Evolutionary conservation across 805 yeast species (phyloP), one percentile per base, ranked within the genome.

Genomic region (Pichia nakasei): DNA sequence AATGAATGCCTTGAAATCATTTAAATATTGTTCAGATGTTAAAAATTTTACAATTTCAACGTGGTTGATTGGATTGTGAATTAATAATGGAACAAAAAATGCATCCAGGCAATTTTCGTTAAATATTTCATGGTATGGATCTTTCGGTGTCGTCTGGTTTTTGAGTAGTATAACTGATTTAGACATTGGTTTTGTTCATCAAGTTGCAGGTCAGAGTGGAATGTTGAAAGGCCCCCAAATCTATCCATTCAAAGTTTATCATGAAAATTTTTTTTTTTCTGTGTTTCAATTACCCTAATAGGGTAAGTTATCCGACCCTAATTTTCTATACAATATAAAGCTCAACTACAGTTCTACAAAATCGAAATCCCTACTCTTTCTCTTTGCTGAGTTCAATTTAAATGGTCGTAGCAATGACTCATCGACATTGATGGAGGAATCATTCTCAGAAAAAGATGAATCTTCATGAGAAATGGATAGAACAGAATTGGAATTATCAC

Each of bases 11-110:
- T 72, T 69, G 24, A 69, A 65, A 0, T 61, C 52, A 1, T 53
- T 38, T 1, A 73, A 47, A 48, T 75, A 78, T 9, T 63, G 66
- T 0, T 56, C 54, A 5, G 77, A 68, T 2, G 55, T 54, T 11
- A 87, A 63, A 41, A 71, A 70, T 0, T 54, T 49, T 3, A 69
- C 55, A 4, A 84, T 72, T 13, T 63, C 66, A 0, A 57, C 51
- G 11, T 75, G 69, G 46, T 77, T 72, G 21, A 74, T 60, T 38
- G 76, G 80, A 0, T 72, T 68, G 60, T 87, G 96, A 32, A 72
- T 70, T 37, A 91, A 67, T 33, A 91, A 65, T 0, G 97, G 96
- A 1, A 89, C 61, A 58, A 87, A 91, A 11, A 57, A 56, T 0
- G 84, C 71, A 0, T 56, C 55, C 48, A 62, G 71, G 0, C 67